Percentiles rank a stretch among this genome's conserved stretches.
Evolutionary conservation across 371 early-diverging fungal genomes (phyloP).

Genomic region (Sporodiniella umbellata): DNA sequence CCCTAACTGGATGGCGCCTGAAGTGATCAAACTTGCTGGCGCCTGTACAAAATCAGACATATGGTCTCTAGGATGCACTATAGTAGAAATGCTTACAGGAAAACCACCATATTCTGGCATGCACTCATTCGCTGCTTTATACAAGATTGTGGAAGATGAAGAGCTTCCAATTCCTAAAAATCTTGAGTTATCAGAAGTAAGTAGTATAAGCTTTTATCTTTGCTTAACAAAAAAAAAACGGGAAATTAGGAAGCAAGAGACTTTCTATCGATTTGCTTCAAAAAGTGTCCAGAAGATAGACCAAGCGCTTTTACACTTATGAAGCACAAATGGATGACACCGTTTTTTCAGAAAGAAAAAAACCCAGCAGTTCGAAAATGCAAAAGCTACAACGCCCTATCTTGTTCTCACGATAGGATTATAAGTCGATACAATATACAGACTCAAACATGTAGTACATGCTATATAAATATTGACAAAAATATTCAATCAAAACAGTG

Average conservation of each 20-base stretch:
- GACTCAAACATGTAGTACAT: neutral
- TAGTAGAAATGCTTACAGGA: conserved; percentile 86
- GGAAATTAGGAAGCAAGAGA: conserved; percentile 64
- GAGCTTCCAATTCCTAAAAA: conserved; percentile 78
- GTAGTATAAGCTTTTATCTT: no score
- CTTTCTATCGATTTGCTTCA: conserved; percentile 78
- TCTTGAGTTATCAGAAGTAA: conserved; percentile 54
- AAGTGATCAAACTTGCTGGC: conserved; percentile 85
- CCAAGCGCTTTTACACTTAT: conserved; percentile 67
- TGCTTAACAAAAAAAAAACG: no score
- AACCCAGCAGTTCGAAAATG: neutral
- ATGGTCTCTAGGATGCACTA: conserved; percentile 88
- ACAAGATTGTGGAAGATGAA: conserved; percentile 86
- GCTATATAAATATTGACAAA: neutral
- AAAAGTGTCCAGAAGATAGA: conserved; percentile 69
- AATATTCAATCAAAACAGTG: neutral
- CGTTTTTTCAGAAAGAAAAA: conserved; percentile 1
- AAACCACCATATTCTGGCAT: conserved; percentile 85
- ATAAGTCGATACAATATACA: neutral
- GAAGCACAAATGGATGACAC: conserved; percentile 56
- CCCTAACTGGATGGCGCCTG: conserved; percentile 98
- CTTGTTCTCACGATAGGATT: neutral
- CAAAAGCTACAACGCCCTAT: conserved; percentile 4
- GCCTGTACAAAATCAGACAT: conserved; percentile 84
- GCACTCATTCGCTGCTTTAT: conserved; percentile 81